phyloP scores from a whole-genome alignment of 306 rosid species.

The Echinosophora koreensis region DNA sequence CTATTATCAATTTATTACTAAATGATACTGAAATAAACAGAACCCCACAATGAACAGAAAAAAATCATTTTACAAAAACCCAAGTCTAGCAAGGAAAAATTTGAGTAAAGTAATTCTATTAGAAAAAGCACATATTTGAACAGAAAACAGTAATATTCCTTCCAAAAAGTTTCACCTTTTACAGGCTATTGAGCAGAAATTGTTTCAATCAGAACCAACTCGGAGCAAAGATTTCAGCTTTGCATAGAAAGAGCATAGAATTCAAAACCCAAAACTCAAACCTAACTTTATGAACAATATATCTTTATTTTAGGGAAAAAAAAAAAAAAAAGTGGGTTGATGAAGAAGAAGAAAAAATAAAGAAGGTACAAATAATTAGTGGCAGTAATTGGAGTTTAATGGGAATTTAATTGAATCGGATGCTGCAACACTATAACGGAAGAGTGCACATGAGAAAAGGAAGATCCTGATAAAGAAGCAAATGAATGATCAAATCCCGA shows the following conservation, averaged over 20 bases:
- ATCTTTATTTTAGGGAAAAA: not conserved
- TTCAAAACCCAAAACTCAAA: slow-evolving; percentile 34
- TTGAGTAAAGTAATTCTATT: slow-evolving; percentile 20
- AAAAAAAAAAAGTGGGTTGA: not conserved
- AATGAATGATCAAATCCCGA: slow-evolving; percentile 38
- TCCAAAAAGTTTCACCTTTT: not conserved
- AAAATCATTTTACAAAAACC: slow-evolving; percentile 29
- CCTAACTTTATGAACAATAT: not conserved
- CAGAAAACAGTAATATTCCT: slow-evolving; percentile 1
- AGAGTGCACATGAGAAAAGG: not conserved
- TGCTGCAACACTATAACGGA: not conserved
- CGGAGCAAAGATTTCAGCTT: slow-evolving; percentile 19
- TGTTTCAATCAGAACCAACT: slow-evolving; percentile 28
- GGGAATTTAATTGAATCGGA: slow-evolving; percentile 39
- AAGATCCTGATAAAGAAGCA: slow-evolving; percentile 43
- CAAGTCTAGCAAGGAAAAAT: slow-evolving; percentile 24
- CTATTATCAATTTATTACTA: not conserved
- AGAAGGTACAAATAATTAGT: slow-evolving; percentile 30
- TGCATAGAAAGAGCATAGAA: slow-evolving; percentile 19
- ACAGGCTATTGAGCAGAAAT: not conserved
- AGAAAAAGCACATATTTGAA: not conserved
- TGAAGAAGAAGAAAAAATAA: not conserved
- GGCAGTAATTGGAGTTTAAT: slow-evolving; percentile 16
- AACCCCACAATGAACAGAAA: not conserved
- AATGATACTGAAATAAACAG: not conserved